Evolutionary conservation across 129 eudicot species (phyloP), one percentile per base, ranked within the genome.

Genomic region (Rutidosis leptorrhynchoides): DNA sequence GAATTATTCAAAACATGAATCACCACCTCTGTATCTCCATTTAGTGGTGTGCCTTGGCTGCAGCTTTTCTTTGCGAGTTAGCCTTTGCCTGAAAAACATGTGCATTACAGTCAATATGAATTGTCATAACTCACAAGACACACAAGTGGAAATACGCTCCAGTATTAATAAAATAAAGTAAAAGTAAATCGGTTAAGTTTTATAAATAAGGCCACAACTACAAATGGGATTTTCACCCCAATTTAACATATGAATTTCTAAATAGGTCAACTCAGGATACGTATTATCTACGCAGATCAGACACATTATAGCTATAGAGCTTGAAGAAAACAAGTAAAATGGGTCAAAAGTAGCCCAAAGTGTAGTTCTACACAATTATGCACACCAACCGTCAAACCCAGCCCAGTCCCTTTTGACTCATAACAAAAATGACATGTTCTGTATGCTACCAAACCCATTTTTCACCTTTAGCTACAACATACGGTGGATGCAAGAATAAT

Each of bases 21-120:
- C 70, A 64, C n/a, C 52, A 70, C 73, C 62, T 60, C 62, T 20
- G 33, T 20, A 23, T 30, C 48, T 27, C 68, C 74, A 46, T 57
- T 77, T 65, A 90, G 72, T 86, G 95, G 65, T 86, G 97, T 20
- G 72, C 86, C 69, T 82, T 82, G 49, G 89, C 97, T 71, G 80
- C 91, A 40, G 92, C 95, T 77, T 86, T 84, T 83, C 80, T 62
- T 21, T 82, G 89, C 62, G 95, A 82, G 68, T 86, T 86, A 28
- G 95, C 87, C 76, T 90, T 84, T 52, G 85, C 79, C 97, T 90
- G 81, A 5, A 52, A 61, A 25, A 52, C 7, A 59, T 30, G 26
- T 0, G 22, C 54, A 69, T 2, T 21, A 69, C 58, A 25, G 49
- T 70, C 45, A 29, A 71, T 27, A 40, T 40, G 46, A 40, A 12